phyloP scores from a whole-genome alignment of 306 rosid species.

The Canavalia gladiata region DNA sequence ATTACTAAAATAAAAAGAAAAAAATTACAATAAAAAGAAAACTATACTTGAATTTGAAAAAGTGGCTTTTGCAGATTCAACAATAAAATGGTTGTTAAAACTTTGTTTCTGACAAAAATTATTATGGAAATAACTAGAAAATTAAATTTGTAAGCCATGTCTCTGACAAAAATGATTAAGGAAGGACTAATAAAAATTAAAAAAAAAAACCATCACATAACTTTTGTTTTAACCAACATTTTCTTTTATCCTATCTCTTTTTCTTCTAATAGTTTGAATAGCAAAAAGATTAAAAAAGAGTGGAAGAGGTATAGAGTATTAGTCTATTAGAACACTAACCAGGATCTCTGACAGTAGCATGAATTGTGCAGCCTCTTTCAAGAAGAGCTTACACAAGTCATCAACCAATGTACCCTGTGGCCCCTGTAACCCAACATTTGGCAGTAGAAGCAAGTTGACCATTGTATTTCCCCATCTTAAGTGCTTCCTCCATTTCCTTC shows the following conservation, averaged over 20 bases:
- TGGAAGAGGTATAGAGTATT: neutral
- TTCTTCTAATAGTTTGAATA: neutral
- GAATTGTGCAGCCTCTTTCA: conserved; percentile 69
- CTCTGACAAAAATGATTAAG: neutral
- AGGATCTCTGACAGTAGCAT: conserved; percentile 84
- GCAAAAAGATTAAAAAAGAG: neutral
- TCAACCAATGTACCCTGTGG: conserved; percentile 76
- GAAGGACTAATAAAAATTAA: neutral
- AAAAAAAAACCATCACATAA: neutral
- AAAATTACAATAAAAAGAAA: too few species aligned
- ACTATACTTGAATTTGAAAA: neutral
- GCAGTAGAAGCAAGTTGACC: conserved; percentile 20
- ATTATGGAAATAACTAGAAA: neutral
- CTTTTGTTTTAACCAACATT: neutral
- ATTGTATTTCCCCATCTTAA: conserved; percentile 3
- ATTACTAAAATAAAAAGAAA: too few species aligned
- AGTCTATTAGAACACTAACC: conserved; percentile 48
- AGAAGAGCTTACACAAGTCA: conserved; percentile 83
- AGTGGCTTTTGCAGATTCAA: neutral
- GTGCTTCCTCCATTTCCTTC: conserved; percentile 53
- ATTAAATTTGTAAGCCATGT: neutral
- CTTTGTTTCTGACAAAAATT: neutral
- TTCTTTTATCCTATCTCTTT: neutral
- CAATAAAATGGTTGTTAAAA: neutral
- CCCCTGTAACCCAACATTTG: conserved; percentile 79